Conservation (phyloP, 306 rosid species). For the Cyamopsis tetragonoloba region DNA sequence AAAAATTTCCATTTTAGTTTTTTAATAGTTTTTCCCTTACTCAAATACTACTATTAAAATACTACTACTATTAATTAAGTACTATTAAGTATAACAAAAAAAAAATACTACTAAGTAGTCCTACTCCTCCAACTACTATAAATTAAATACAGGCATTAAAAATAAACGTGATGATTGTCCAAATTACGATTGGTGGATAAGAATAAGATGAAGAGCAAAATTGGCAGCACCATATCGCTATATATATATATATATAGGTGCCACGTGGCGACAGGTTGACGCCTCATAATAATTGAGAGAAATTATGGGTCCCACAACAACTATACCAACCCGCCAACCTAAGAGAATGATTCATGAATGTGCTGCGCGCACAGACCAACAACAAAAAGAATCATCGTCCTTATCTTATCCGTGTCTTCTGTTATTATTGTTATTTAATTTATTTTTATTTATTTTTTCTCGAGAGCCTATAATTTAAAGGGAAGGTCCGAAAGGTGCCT, state of each 20-base stretch:
- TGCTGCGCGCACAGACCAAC: constrained; percentile 14
- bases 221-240: not conserved
- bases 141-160: too few relatives aligned
- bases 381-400: constrained; percentile 3
- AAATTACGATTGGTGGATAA: too few relatives aligned
- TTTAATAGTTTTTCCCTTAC: too few relatives aligned
- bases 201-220: too few relatives aligned
- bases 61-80: too few relatives aligned
- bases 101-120: too few relatives aligned
- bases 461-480: constrained; percentile 16
- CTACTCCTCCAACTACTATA: too few relatives aligned
- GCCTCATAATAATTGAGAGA: not conserved
- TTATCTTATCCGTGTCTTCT: constrained; percentile 27
- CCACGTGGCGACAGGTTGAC: constrained; percentile 38
- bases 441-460: not conserved
- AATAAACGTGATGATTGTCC: too few relatives aligned
- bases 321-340: constrained; percentile 39
- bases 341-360: constrained; percentile 6
- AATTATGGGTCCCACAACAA: constrained; percentile 21
- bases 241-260: not conserved
- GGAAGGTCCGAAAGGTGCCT: not conserved
- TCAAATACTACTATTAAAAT: too few relatives aligned
- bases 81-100: too few relatives aligned
- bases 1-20: too few relatives aligned
- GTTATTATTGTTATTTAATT: not conserved